Base-by-base conservation (phyloP, 2,329 filamentous ascomycete species). In the Pestalotiopsis sp. region DNA sequence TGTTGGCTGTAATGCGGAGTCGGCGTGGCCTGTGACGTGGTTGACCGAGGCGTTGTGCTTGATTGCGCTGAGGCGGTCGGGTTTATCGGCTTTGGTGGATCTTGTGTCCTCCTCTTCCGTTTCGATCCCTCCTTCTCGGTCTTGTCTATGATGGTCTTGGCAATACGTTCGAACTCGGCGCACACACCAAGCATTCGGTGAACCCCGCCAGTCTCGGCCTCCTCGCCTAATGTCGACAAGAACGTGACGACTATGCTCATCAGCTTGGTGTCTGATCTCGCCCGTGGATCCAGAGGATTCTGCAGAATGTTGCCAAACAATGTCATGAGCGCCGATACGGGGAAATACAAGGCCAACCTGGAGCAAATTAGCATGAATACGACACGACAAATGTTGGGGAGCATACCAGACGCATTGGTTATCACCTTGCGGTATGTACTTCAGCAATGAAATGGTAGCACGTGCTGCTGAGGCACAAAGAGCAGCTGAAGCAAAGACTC, bases 241-340 rank as follows among this genome's bases (percentile, higher is more conserved):
- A 98, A 99, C 58, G 91, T 94, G 67, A 98, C 95, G 1, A 99
- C 96, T 7, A 95, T 86, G 73, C 91, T 94, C 94, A 99, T 98
- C 23, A 98, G 83, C 72, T 93, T 92, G 17, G 96, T 90, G 78
- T 99, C 96, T 1, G 94, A 94, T 67, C 94, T 91, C 57, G 95
- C 95, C 60, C 94, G 89, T 1, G 92, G 90, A 76, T 99, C 96
- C 69, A 95, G 89, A 0, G 96, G 96, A 74, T 98, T 98, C 78
- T 99, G 96, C 0, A 99, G 82, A 61, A 98, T 97, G 76, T 98
- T 98, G 69, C 95, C 95, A 76, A 99, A 99, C 2, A 99, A 84
- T 0, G 96, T 98, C 59, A 99, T 94, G 4, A 98, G 87, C 1
- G 96, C 93, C 0, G 96, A 97, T 9, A 99, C 95, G 0, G 96